Conservation (phyloP, 176 grass and related monocot genomes). For the Zea luxurians region DNA sequence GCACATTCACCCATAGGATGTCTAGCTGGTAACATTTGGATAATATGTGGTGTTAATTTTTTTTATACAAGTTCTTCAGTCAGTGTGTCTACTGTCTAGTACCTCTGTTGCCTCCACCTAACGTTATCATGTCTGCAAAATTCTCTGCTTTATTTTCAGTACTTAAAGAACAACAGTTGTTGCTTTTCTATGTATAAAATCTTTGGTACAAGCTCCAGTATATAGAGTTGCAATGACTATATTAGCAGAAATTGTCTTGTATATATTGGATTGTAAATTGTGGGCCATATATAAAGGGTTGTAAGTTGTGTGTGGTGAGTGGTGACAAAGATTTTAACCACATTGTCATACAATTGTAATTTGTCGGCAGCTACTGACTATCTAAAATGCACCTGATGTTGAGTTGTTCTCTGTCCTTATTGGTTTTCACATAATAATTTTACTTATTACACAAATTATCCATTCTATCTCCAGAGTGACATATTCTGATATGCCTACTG, state of each 20-base stretch:
- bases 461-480: constrained; percentile 16
- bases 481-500: constrained; percentile 25
- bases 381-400: constrained; percentile 9
- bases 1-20: neutral
- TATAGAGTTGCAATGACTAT: neutral
- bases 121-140: constrained; percentile 25
- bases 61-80: neutral
- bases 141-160: constrained; percentile 12
- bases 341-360: neutral
- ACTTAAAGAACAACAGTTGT: constrained; percentile 10
- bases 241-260: neutral
- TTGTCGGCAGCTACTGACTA: constrained; percentile 8
- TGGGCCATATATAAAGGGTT: neutral
- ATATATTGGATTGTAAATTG: neutral
- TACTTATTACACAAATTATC: constrained; percentile 1
- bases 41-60: neutral
- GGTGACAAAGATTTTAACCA: constrained; percentile 1
- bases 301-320: neutral
- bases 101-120: neutral
- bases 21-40: neutral
- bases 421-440: neutral
- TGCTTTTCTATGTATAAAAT: neutral
- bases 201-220: constrained; percentile 12
- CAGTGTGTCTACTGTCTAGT: neutral
- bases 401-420: neutral